Evolutionary conservation across 2,329 filamentous ascomycete species (phyloP).

Genomic region (Didymellaceae sp.): DNA sequence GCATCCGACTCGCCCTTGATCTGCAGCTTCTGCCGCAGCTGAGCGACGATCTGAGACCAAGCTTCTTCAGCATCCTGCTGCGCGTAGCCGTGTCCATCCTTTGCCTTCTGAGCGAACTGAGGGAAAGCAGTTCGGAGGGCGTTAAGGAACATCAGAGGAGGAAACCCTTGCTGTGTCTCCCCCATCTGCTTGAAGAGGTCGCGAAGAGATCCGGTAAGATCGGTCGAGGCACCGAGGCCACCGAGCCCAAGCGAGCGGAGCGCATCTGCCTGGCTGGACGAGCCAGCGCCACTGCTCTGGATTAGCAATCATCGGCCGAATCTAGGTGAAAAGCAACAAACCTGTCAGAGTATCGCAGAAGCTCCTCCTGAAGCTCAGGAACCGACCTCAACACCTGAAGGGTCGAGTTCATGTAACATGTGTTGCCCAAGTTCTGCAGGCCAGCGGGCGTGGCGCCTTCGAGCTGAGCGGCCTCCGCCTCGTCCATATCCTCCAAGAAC

Average conservation of each 20-base stretch:
- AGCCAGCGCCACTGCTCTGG: constrained; percentile 36
- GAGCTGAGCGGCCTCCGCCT: constrained; percentile 83
- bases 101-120: constrained; percentile 90
- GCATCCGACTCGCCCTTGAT: constrained; percentile 60
- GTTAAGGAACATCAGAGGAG: constrained; percentile 81
- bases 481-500: constrained; percentile 97
- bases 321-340: constrained; percentile 19
- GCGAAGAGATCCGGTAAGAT: constrained; percentile 78
- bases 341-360: constrained; percentile 66
- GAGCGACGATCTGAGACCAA: constrained; percentile 92
- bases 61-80: constrained; percentile 99
- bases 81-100: constrained; percentile 83
- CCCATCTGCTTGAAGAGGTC: constrained; percentile 89
- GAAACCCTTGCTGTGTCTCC: constrained; percentile 85
- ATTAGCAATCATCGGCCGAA: constrained; percentile 17
- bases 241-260: constrained; percentile 62
- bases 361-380: constrained; percentile 84
- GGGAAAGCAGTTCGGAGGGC: constrained; percentile 81
- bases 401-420: constrained; percentile 97
- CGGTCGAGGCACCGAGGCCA: constrained; percentile 65
- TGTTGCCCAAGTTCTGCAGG: constrained; percentile 92
- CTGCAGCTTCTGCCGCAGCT: constrained; percentile 79
- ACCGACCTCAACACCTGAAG: constrained; percentile 89
- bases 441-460: constrained; percentile 87
- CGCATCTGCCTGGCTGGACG: constrained; percentile 40